Evolutionary conservation across 2,329 filamentous ascomycete species (phyloP), one percentile per base, ranked within the genome.

Genomic region (Davidsoniella australis): DNA sequence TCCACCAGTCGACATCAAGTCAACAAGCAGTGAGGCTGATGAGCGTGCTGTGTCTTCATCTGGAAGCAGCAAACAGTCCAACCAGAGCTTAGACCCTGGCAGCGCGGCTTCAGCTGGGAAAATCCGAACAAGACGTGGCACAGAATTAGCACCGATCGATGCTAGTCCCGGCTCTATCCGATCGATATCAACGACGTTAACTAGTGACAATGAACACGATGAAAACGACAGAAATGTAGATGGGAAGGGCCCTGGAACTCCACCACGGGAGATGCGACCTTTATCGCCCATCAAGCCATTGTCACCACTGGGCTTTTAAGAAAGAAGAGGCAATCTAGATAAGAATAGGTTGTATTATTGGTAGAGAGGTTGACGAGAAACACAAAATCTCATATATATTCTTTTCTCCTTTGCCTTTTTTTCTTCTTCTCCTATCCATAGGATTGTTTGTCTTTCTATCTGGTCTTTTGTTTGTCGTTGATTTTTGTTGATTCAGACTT

Each of bases 271-370:
- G 47, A 56, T 78, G 41, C 66, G 73, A 41, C 75, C 75, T 2
- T 61, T 82, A 36, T 81, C 78, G 52, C 78, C 78, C 4, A 80
- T 82, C 58, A 76, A 78, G 61, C 78, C 78, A 40, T 62, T 81
- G 43, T 81, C 76, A 36, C 77, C 77, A 10, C 64, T 79, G 58
- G 72, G 75, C 54, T 73, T 80, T 55, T 74, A 62, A 23, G 61
- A 47, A n/a, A n/a, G 17, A 18, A n/a, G n/a, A 33, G 16, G 24
- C 12, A 23, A 8, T 44, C 26, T 47, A 16, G 29, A 20, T 16
- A 39, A 26, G n/a, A n/a, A 47, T 24, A 23, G 26, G 17, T 23
- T 23, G 20, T 5, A 23, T 23, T 23, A 23, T 23, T 5, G 20
- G 20, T 23, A 23, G 20, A 23, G 20, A 23, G 20, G 20, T 23